A percentile compares a stretch with the other conserved stretches of the same genome.
Evolutionary conservation across 2,329 filamentous ascomycete species (phyloP).

Genomic region (Arthrobotrys sphaeroides): DNA sequence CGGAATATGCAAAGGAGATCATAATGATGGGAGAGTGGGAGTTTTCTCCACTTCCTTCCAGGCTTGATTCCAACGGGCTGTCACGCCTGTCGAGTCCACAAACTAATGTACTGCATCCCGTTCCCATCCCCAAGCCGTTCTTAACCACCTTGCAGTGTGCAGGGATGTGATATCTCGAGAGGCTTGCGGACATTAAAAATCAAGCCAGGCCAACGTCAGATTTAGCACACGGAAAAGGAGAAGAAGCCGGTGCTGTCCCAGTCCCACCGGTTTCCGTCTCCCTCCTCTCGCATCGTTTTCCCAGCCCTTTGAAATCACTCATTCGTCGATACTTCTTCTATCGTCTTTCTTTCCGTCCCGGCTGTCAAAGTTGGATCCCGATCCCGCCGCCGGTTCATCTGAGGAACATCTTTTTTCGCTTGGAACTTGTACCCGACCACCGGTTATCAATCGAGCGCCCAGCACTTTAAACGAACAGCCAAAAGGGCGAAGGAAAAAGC

Average conservation of each 20-base stretch:
- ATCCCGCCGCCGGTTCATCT: slow-evolving; percentile 26
- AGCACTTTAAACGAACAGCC: slow-evolving; percentile 40
- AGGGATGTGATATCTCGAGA: slow-evolving; percentile 41
- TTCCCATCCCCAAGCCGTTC: slow-evolving; percentile 35
- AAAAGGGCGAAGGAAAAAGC: slow-evolving; percentile 49
- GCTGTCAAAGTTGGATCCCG: slow-evolving; percentile 26
- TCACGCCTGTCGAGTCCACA: slow-evolving; percentile 23
- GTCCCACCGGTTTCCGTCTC: background rate
- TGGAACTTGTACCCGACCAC: slow-evolving; percentile 35
- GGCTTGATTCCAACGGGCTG: slow-evolving; percentile 35
- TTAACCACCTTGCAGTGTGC: slow-evolving; percentile 26
- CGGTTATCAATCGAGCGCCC: slow-evolving; percentile 27
- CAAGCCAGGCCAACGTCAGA: slow-evolving; percentile 46
- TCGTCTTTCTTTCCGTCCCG: background rate
- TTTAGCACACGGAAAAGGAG: slow-evolving; percentile 40
- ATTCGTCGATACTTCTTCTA: background rate
- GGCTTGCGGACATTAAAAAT: slow-evolving; percentile 52
- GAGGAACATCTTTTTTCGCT: slow-evolving; percentile 21
- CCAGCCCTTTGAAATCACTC: slow-evolving; percentile 19
- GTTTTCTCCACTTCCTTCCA: slow-evolving; percentile 35
- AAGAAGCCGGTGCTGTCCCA: slow-evolving; percentile 11
- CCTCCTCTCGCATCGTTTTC: slow-evolving; percentile 10
- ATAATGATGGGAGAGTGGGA: slow-evolving; percentile 9
- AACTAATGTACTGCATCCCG: background rate
- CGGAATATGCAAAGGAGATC: slow-evolving; percentile 31